Percentiles rank a stretch among this genome's conserved stretches.
Evolutionary conservation across 2,329 filamentous ascomycete species (phyloP).

Genomic region (Geosmithia flava): DNA sequence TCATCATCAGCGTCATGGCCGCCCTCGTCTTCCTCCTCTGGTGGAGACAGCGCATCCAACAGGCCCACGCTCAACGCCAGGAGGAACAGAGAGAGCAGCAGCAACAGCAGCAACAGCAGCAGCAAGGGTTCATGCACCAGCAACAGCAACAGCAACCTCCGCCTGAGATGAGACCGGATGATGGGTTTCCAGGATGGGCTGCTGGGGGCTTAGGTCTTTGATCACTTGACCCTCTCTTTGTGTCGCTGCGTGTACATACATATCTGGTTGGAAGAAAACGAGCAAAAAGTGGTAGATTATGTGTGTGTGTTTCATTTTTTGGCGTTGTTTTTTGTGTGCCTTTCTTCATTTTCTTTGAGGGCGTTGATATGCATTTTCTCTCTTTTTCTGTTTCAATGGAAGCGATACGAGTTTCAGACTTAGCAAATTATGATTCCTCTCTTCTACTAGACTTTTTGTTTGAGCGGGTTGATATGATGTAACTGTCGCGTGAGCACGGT

Average conservation of each 20-base stretch:
- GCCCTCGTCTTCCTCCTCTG: slow-evolving; percentile 69
- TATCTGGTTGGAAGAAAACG: no score
- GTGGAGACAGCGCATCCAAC: slow-evolving; percentile 61
- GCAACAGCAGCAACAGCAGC: slow-evolving; percentile 15
- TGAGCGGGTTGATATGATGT: no score
- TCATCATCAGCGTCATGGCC: slow-evolving; percentile 69
- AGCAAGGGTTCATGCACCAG: slow-evolving; percentile 10
- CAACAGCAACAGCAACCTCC: slow-evolving; percentile 10
- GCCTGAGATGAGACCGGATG: slow-evolving; percentile 5
- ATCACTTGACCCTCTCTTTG: background rate
- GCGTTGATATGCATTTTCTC: background rate
- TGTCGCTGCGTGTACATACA: background rate
- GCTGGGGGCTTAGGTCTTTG: slow-evolving; percentile 21
- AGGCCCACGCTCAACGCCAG: slow-evolving; percentile 30
- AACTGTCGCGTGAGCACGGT: no score
- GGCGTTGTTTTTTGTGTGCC: no score
- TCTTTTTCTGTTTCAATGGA: background rate
- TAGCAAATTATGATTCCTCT: no score
- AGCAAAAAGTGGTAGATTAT: background rate
- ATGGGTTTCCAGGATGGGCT: slow-evolving; percentile 21
- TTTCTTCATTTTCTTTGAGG: background rate
- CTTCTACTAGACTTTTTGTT: no score
- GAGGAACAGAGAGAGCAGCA: slow-evolving; percentile 15
- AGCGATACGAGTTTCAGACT: no score
- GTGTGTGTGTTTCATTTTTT: no score